Conservation (phyloP, 73 alveolate species). For the Paramecium sonneborni region DNA sequence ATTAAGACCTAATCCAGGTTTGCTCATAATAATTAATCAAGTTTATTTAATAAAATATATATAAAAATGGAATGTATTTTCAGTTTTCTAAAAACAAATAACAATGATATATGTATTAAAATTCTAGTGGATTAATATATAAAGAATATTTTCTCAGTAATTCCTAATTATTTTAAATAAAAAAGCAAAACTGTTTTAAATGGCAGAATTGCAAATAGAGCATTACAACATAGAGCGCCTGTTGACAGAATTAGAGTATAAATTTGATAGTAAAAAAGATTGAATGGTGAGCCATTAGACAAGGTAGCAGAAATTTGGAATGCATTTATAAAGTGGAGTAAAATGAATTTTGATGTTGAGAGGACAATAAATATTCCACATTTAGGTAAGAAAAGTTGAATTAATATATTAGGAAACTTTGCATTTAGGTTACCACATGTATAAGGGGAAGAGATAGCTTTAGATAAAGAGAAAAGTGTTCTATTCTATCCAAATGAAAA, state of each 20-base stretch:
- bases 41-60: neutral
- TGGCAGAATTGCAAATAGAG: slow-evolving; percentile 45
- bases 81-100: neutral
- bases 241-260: slow-evolving; percentile 6
- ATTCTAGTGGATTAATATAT: neutral
- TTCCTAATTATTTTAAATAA: neutral
- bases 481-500: slow-evolving; percentile 31
- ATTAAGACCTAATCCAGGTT: slow-evolving; percentile 26
- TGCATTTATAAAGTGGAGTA: slow-evolving; percentile 56
- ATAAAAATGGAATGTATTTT: neutral
- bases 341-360: slow-evolving; percentile 59
- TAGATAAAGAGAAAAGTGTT: slow-evolving; percentile 43
- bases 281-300: slow-evolving; percentile 24
- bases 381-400: slow-evolving; percentile 1
- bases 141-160: neutral
- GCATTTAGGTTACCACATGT: neutral
- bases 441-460: neutral
- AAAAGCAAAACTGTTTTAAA: slow-evolving; percentile 1
- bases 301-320: slow-evolving; percentile 34
- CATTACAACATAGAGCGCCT: slow-evolving; percentile 45
- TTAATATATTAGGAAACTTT: neutral
- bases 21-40: neutral
- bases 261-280: neutral
- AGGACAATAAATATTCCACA: slow-evolving; percentile 61
- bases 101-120: neutral